These are phyloP conservation scores for Kurtzmaniella fragi DNA, from an alignment of 805 yeast genomes.

Conservation along the genomic window DNA sequence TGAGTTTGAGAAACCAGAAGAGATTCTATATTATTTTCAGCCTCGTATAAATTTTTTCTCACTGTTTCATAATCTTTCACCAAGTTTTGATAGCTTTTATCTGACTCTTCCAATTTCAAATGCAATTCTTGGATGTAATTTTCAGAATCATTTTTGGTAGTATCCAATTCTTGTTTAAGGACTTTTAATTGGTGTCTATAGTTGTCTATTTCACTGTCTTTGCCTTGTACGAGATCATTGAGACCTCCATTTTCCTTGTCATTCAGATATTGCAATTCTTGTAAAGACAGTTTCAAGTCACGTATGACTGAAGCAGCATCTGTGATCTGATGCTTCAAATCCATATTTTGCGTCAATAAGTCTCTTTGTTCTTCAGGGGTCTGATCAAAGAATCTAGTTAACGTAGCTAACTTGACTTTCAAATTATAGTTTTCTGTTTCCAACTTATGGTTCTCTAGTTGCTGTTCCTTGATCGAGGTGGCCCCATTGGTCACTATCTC, in stretches of 20 bases:
- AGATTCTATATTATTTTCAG: constrained; percentile 1
- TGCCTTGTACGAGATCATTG: background rate
- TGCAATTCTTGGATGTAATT: background rate
- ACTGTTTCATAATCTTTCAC: background rate
- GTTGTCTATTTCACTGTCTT: background rate
- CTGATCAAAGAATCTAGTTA: constrained; percentile 34
- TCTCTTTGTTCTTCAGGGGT: constrained; percentile 39
- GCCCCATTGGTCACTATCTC: constrained; percentile 5
- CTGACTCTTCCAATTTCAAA: background rate
- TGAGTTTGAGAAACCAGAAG: constrained; percentile 4
- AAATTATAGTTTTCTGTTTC: constrained; percentile 40
- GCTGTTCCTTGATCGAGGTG: constrained; percentile 18
- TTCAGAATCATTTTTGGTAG: background rate
- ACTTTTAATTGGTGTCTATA: background rate
- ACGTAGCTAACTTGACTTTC: constrained; percentile 39
- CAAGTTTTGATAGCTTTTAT: background rate
- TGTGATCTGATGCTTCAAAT: constrained; percentile 22
- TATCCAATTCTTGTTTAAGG: background rate
- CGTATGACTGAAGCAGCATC: constrained; percentile 11
- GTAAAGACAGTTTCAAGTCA: constrained; percentile 6
- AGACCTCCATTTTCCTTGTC: constrained; percentile 6
- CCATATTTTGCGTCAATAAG: constrained; percentile 33
- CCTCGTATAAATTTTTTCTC: constrained; percentile 10
- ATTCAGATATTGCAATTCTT: constrained; percentile 6
- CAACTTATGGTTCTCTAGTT: constrained; percentile 18